Evolutionary conservation across 352 stramenopile genomes (phyloP).

Genomic region (Phytopythium vexans): DNA sequence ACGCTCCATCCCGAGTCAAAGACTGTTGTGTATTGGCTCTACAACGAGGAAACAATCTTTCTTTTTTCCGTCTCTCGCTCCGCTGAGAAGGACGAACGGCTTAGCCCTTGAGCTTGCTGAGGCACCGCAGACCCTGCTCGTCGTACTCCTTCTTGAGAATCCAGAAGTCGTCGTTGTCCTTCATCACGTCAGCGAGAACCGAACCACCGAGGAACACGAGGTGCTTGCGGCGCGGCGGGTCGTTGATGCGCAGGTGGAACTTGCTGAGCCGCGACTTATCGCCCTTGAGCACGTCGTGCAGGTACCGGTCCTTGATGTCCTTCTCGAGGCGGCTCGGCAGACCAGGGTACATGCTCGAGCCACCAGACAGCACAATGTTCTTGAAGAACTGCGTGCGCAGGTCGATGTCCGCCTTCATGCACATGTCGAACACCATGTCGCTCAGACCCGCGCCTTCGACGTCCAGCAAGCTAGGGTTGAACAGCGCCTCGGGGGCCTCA

Average conservation of each 20-base stretch:
- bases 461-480: constrained; percentile 96
- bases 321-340: constrained; percentile 92
- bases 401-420: constrained; percentile 96
- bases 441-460: constrained; percentile 94
- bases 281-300: constrained; percentile 84
- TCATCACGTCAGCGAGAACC: constrained; percentile 94
- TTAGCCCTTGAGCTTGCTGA: constrained; percentile 72
- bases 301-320: constrained; percentile 76
- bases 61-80: no score
- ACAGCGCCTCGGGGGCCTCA: constrained; percentile 94
- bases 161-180: constrained; percentile 93
- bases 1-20: no score
- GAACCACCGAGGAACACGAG: constrained; percentile 93
- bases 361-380: constrained; percentile 95
- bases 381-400: constrained; percentile 96
- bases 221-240: constrained; percentile 95
- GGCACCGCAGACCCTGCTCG: constrained; percentile 87
- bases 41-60: no score
- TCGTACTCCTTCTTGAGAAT: constrained; percentile 94
- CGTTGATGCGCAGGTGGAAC: constrained; percentile 94
- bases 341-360: constrained; percentile 96
- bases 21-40: no score
- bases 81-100: neutral
- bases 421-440: constrained; percentile 98
- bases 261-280: constrained; percentile 89